These are phyloP conservation scores for Rosa rugosa DNA, from an alignment of 306 rosid genomes.

Conservation along the genomic window DNA sequence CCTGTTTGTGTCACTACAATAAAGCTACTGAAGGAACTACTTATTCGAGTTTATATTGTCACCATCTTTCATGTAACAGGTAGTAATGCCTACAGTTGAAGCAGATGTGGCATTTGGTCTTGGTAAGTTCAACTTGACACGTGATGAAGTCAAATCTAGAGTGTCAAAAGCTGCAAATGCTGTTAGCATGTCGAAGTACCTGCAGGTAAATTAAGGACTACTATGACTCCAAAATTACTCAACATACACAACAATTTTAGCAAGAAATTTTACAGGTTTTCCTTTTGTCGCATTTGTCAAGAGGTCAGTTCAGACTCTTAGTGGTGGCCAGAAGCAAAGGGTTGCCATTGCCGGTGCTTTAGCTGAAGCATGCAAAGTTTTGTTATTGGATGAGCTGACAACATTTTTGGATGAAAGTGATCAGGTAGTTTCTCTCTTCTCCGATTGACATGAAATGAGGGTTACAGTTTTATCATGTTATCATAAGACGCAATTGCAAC, in stretches of 20 bases:
- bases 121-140: constrained; percentile 63
- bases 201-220: constrained; percentile 51
- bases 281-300: constrained; percentile 34
- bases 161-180: constrained; percentile 66
- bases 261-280: not conserved
- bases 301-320: constrained; percentile 87
- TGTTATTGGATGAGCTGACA: constrained; percentile 81
- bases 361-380: constrained; percentile 83
- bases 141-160: constrained; percentile 64
- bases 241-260: not conserved
- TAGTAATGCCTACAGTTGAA: constrained; percentile 88
- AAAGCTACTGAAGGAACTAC: not conserved
- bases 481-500: not conserved
- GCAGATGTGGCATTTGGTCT: constrained; percentile 90
- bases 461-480: constrained; percentile 6
- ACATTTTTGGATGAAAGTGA: constrained; percentile 82
- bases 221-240: not conserved
- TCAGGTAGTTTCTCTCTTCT: constrained; percentile 48
- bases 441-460: constrained; percentile 9
- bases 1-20: not conserved
- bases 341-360: constrained; percentile 91
- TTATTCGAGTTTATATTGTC: not conserved
- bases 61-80: constrained; percentile 42
- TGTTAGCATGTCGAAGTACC: constrained; percentile 63
- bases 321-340: constrained; percentile 94